Evolutionary conservation across 768 basidiomycete genomes (phyloP), one percentile per base, ranked within the genome.

Genomic region (Auriscalpium microsporum): DNA sequence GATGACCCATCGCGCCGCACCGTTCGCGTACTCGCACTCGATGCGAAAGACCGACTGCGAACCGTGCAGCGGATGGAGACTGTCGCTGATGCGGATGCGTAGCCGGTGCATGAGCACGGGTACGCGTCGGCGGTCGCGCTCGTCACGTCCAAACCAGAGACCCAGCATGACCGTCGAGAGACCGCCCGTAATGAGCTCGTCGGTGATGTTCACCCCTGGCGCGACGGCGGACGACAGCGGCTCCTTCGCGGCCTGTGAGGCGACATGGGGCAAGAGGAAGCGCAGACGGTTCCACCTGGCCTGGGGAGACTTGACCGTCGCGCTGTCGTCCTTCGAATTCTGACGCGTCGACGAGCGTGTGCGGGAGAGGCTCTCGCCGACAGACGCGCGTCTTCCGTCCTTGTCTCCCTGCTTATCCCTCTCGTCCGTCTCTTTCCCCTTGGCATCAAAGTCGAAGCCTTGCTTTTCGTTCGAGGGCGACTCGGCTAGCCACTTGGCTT

Each of bases 11-110:
- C 93, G 76, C 65, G 79, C 83, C 11, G 86, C 85, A 19, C 92
- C 92, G 60, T 95, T 94, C 0, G 92, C 95, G 68, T 99, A 98
- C 69, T 96, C 90, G 67, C 94, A 97, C 69, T 94, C 92, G 61
- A 94, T 92, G 14, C 91, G 82, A 67, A 94, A 94, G 2, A 91
- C 83, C 5, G 89, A 82, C 65, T 87, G 88, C 46, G 81, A 72
- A 19, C 81, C 78, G 58, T 91, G 82, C 21, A 21, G 73, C 5
- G 90, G 89, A 70, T 93, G 84, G 28, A 94, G 65, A 57, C 89
- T 91, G 69, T 94, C 92, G 63, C 85, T 90, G 56, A 94, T 79
- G 10, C 87, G 86, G 54, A 94, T 84, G 40, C 90, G 80, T 48
- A 94, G 74, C 23, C 90, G 82, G 65, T 93, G 86, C 52, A 94